Evolutionary conservation across 1,139 yeast species (phyloP).

Genomic region (Blastobotrys ciferrii): DNA sequence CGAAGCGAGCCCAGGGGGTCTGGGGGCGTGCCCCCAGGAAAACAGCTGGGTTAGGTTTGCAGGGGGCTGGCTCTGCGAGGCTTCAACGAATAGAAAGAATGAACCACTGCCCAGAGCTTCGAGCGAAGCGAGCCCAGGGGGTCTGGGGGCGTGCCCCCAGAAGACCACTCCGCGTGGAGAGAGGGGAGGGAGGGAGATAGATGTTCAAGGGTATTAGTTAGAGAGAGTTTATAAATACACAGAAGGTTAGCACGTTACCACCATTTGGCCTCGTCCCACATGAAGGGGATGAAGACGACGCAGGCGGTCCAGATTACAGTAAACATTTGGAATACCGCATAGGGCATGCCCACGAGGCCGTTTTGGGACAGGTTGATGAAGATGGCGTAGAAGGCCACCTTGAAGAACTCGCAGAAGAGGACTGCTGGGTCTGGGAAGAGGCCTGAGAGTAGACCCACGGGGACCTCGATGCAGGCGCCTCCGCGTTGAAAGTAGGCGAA

Average conservation of each 20-base stretch:
- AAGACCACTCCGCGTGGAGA: too few species aligned
- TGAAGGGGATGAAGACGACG: slow-evolving; percentile 51
- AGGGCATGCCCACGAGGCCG: slow-evolving; percentile 68
- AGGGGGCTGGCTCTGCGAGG: too few species aligned
- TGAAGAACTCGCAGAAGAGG: slow-evolving; percentile 79
- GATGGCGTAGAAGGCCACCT: slow-evolving; percentile 84
- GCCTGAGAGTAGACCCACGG: slow-evolving; percentile 83
- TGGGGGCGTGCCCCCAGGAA: too few species aligned
- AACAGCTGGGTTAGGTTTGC: too few species aligned
- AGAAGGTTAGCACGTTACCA: slow-evolving; percentile 15
- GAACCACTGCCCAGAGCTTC: too few species aligned
- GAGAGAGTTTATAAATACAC: not conserved
- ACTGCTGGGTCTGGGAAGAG: slow-evolving; percentile 70
- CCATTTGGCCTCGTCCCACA: slow-evolving; percentile 30
- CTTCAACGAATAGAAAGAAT: too few species aligned
- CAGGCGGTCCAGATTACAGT: slow-evolving; percentile 73
- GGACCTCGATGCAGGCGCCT: slow-evolving; percentile 74
- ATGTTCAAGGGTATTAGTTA: too few species aligned
- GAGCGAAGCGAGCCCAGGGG: too few species aligned
- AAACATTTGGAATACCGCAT: slow-evolving; percentile 69
- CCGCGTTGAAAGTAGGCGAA: slow-evolving; percentile 82
- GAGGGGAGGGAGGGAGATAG: too few species aligned
- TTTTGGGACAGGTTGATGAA: slow-evolving; percentile 62
- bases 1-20: too few species aligned
- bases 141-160: too few species aligned